phyloP scores from a whole-genome alignment of 2,329 filamentous ascomycete species.

The Gaeumannomyces sp. region DNA sequence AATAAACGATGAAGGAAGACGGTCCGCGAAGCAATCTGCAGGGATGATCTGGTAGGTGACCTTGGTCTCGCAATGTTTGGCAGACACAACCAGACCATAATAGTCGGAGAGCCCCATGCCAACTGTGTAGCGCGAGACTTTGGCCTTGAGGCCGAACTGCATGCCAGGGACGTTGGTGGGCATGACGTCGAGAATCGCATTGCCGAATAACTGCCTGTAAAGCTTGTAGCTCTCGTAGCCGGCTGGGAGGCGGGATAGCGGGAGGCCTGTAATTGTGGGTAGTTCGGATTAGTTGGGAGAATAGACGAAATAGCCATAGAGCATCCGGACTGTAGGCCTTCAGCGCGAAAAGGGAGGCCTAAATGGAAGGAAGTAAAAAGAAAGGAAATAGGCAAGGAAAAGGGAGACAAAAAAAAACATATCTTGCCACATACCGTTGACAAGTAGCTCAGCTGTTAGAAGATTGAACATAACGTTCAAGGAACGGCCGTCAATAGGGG shows the following conservation, averaged over 20 bases:
- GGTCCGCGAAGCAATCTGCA: conserved; percentile 27
- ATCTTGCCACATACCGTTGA: conserved; percentile 33
- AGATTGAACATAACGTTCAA: conserved; percentile 40
- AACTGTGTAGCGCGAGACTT: conserved; percentile 25
- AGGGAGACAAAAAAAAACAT: neutral
- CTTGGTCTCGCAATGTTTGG: conserved; percentile 9
- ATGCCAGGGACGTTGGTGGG: conserved; percentile 32
- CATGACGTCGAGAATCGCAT: conserved; percentile 35
- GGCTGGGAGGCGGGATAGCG: conserved; percentile 38
- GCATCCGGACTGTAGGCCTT: too few species aligned
- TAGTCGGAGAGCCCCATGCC: conserved; percentile 25
- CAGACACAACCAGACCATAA: conserved; percentile 28
- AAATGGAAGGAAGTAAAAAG: neutral
- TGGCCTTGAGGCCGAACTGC: conserved; percentile 31
- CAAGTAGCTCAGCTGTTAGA: conserved; percentile 43
- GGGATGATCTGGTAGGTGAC: conserved; percentile 28
- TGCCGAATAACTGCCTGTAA: conserved; percentile 39
- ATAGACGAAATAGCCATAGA: too few species aligned
- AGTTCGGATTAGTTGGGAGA: neutral
- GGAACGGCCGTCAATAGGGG: neutral
- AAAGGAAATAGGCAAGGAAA: neutral
- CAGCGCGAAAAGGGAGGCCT: too few species aligned
- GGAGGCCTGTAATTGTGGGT: conserved; percentile 17
- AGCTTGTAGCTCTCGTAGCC: conserved; percentile 33
- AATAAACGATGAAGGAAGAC: conserved; percentile 31